Evolutionary conservation across 352 stramenopile species (phyloP), one percentile per base, ranked within the genome.

Genomic region (Globisporangium nagaii): DNA sequence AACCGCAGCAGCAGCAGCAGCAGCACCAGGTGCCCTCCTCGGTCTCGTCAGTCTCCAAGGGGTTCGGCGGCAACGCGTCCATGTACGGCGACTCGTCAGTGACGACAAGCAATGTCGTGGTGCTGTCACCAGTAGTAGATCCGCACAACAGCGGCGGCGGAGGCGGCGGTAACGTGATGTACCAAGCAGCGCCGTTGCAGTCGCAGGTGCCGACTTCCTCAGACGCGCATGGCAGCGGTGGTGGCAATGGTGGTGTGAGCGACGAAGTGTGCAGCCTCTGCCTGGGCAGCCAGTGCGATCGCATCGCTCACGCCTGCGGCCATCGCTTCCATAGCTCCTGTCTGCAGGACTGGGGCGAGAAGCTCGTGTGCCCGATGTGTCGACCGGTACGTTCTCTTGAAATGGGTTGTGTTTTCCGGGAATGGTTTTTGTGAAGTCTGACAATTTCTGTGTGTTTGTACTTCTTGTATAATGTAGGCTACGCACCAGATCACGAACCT

Each of bases 241-340:
- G 28, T 48, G 34, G 19, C 30, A 15, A 12, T 24, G 22, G 35
- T 41, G 35, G 36, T 27, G 17, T 17, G 5, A 20, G 19, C 11
- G 57, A 72, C 32, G 58, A 79, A 24, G 63, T 62, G 31, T 85
- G 74, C 32, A 56, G 49, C 32, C 63, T 82, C 44, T 85, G 72
- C 35, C 71, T 75, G 48, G 68, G 65, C n/a, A 61, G 56, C 43
- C 55, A 73, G 24, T 73, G 72, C 31, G 79, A 88, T 54, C 70
- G 71, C 24, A 68, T 84, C 43, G 75, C 73, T 4, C 68, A 61
- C 20, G 54, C 68, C 52, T 90, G 79, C 36, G 79, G 79, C n/a
- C 79, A 90, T 58, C 73, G 70, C 25, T 90, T 90, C 57, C 79
- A 90, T 49, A 64, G 61, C 35, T 58, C 66, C 22, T 88, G 77